phyloP scores from a whole-genome alignment of 176 grass and related monocot genomes.

The Pontederia paniculata region DNA sequence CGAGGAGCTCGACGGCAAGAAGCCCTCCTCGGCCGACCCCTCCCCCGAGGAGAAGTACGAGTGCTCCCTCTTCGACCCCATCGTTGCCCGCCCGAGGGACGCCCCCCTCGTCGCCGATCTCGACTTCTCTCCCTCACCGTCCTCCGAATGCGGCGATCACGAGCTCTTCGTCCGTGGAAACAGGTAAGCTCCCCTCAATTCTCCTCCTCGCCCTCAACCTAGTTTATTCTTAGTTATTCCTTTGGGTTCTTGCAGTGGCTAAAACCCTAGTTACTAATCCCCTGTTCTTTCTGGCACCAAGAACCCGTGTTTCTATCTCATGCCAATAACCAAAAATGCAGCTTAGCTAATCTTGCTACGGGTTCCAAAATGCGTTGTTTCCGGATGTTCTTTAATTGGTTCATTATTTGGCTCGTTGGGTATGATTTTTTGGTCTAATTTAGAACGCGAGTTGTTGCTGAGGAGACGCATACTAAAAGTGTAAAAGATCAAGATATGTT shows the following conservation, averaged over 20 bases:
- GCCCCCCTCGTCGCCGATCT: slow-evolving; percentile 24
- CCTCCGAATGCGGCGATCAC: slow-evolving; percentile 60
- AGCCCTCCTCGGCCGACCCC: slow-evolving; percentile 14
- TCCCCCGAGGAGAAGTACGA: slow-evolving; percentile 35
- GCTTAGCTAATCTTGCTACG: too few species aligned
- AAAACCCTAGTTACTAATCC: background rate
- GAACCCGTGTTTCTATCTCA: background rate
- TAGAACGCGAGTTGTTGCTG: too few species aligned
- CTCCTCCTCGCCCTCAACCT: background rate
- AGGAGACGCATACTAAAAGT: too few species aligned
- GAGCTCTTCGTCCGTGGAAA: slow-evolving; percentile 94
- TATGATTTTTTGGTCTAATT: too few species aligned
- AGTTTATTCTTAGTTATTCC: too few species aligned
- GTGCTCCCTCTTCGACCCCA: slow-evolving; percentile 73
- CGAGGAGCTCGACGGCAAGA: slow-evolving; percentile 59
- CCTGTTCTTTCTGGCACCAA: background rate
- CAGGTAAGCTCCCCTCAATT: slow-evolving; percentile 16
- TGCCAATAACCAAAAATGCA: too few species aligned
- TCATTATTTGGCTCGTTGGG: too few species aligned
- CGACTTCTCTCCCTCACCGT: slow-evolving; percentile 16
- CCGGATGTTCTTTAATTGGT: too few species aligned
- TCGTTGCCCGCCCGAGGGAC: slow-evolving; percentile 27
- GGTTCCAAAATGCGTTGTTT: too few species aligned
- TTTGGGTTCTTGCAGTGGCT: background rate
- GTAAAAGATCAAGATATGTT: too few species aligned